A percentile compares a stretch with the other conserved stretches of the same genome.
These are phyloP conservation scores for Aphanomyces astaci DNA, from an alignment of 352 stramenopile species.

Conservation along the genomic window DNA sequence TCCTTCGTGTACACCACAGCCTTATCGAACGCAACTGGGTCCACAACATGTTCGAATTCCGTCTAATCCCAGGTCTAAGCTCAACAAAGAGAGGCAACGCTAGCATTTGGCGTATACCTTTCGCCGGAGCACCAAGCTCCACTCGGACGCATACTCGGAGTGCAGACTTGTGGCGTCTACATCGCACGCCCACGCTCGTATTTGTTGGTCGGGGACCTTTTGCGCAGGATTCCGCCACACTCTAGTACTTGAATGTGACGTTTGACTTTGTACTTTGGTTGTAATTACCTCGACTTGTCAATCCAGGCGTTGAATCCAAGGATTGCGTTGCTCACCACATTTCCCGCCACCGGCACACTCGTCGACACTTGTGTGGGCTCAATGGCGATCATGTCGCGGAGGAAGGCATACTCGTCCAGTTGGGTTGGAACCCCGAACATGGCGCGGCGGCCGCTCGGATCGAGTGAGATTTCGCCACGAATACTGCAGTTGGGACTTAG, in stretches of 20 bases:
- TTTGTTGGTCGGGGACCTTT: not conserved
- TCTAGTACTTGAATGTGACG: not conserved
- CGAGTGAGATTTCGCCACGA: not conserved
- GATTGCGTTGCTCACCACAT: not conserved
- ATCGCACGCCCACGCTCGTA: not conserved
- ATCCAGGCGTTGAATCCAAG: slow-evolving; percentile 12
- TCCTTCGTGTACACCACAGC: slow-evolving; percentile 7
- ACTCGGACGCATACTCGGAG: not conserved
- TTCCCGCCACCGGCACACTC: not conserved
- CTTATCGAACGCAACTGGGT: not conserved
- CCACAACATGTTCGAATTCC: not conserved
- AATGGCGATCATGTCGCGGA: slow-evolving; percentile 6
- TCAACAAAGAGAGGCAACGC: no score
- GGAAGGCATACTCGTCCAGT: not conserved
- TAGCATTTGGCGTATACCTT: not conserved
- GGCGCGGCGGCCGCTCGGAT: not conserved
- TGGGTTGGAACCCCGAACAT: not conserved
- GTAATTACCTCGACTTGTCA: not conserved
- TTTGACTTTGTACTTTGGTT: no score
- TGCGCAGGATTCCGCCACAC: not conserved
- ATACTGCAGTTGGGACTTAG: not conserved
- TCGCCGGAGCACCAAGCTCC: not conserved
- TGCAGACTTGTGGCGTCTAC: not conserved
- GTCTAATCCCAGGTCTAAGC: not conserved
- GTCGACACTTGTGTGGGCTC: not conserved